Evolutionary conservation across 2,329 filamentous ascomycete genomes (phyloP).

Genomic region (Zymoseptoria crescenta): DNA sequence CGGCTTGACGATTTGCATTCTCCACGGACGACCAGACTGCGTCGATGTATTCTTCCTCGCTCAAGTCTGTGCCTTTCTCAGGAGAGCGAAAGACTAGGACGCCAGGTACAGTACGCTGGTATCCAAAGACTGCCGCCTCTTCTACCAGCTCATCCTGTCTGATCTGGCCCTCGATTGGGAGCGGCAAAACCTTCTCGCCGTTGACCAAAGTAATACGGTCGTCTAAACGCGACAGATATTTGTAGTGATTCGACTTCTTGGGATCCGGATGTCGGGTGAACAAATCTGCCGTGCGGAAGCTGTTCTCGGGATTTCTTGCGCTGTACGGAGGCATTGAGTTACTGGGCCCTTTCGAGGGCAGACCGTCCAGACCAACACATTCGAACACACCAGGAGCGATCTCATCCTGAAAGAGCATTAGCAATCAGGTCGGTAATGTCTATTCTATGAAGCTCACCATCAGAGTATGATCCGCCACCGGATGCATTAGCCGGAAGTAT

Average conservation of each 20-base stretch:
- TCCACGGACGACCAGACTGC: slow-evolving; percentile 45
- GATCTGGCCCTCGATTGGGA: slow-evolving; percentile 47
- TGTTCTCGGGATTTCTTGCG: slow-evolving; percentile 35
- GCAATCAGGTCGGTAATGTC: not conserved
- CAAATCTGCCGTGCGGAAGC: slow-evolving; percentile 45
- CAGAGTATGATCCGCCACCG: slow-evolving; percentile 22
- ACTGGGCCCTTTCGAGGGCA: slow-evolving; percentile 31
- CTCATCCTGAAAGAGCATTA: slow-evolving; percentile 15
- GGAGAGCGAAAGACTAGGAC: slow-evolving; percentile 45
- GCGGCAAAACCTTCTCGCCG: slow-evolving; percentile 44
- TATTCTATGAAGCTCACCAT: slow-evolving; percentile 8
- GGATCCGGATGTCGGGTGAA: slow-evolving; percentile 37
- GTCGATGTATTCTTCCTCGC: slow-evolving; percentile 41
- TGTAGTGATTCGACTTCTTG: slow-evolving; percentile 37
- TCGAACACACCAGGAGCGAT: slow-evolving; percentile 37
- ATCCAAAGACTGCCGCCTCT: slow-evolving; percentile 53
- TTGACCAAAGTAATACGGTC: slow-evolving; percentile 43
- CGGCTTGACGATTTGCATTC: slow-evolving; percentile 43
- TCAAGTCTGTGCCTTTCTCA: slow-evolving; percentile 36
- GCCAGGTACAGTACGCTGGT: slow-evolving; percentile 46
- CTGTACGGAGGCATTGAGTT: slow-evolving; percentile 33
- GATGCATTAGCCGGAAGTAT: slow-evolving; percentile 40
- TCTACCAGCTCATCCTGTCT: slow-evolving; percentile 46
- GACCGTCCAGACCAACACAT: slow-evolving; percentile 32
- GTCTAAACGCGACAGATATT: slow-evolving; percentile 41